Percentiles rank a stretch among this genome's conserved stretches.
These are phyloP conservation scores for Fusarium miscanthi DNA, from an alignment of 2,329 filamentous ascomycete genomes.

Conservation along the genomic window DNA sequence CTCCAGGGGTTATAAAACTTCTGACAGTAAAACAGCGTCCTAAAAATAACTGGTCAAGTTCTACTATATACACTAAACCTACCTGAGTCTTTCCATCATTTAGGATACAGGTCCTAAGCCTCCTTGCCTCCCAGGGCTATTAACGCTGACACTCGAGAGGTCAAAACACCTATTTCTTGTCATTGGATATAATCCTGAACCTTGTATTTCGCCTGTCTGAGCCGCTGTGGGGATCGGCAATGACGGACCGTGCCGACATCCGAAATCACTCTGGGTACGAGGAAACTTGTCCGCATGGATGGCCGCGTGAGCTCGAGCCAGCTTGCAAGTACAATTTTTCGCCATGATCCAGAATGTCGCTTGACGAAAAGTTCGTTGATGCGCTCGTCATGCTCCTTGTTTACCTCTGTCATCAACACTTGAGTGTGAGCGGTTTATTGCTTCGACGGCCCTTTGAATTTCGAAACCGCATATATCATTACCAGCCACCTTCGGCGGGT, in stretches of 20 bases:
- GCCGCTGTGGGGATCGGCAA: neutral
- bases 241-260: neutral
- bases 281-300: too few species aligned
- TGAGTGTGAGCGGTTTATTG: neutral
- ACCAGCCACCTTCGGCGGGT: accelerated
- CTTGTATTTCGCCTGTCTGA: neutral
- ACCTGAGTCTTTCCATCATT: too few species aligned
- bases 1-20: too few species aligned
- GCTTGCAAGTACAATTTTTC: accelerated
- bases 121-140: too few species aligned
- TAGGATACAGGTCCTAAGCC: too few species aligned
- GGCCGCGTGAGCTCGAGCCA: accelerated
- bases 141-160: too few species aligned
- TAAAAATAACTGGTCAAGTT: too few species aligned
- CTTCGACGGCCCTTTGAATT: accelerated
- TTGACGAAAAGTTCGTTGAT: accelerated
- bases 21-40: too few species aligned
- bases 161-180: neutral
- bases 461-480: accelerated
- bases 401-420: too few species aligned
- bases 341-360: accelerated
- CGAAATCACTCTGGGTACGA: neutral
- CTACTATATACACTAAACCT: too few species aligned
- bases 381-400: too few species aligned
- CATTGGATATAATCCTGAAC: neutral